Conservation (phyloP, 495 filamentous ascomycete genomes). For the Trichoderma orchidacearum region DNA sequence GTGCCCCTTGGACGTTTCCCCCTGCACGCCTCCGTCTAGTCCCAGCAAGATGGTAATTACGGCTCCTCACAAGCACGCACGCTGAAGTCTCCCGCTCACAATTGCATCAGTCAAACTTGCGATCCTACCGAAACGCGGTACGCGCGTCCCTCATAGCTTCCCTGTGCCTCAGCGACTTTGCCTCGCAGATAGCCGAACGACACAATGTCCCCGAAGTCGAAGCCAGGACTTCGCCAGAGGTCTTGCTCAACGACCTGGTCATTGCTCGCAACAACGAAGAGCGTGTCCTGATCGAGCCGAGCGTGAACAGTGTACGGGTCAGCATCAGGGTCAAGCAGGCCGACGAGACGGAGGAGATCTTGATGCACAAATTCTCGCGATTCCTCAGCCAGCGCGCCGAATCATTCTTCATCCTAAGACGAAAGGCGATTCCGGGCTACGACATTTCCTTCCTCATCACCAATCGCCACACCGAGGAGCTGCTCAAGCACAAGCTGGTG, state of each 20-base stretch:
- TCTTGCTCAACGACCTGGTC: conserved; percentile 80
- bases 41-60: too few species aligned
- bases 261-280: conserved; percentile 93
- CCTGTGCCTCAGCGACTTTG: conserved; percentile 92
- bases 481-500: conserved; percentile 96
- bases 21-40: too few species aligned
- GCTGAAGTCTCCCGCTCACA: too few species aligned
- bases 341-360: conserved; percentile 94
- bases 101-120: conserved; percentile 96
- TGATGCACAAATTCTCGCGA: conserved; percentile 64
- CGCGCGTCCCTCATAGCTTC: conserved; percentile 88
- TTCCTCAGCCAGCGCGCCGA: conserved; percentile 70
- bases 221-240: conserved; percentile 79
- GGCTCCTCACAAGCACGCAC: too few species aligned
- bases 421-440: conserved; percentile 88
- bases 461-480: conserved; percentile 93
- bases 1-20: too few species aligned
- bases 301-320: conserved; percentile 71
- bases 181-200: conserved; percentile 86
- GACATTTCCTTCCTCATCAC: conserved; percentile 98
- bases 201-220: conserved; percentile 98
- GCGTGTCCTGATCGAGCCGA: conserved; percentile 83
- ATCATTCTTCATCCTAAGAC: conserved; percentile 89
- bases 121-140: conserved; percentile 93
- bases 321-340: conserved; percentile 99